Evolutionary conservation across 148 eudicot genomes (phyloP), one percentile per base, ranked within the genome.

Genomic region (Arbutus unedo): DNA sequence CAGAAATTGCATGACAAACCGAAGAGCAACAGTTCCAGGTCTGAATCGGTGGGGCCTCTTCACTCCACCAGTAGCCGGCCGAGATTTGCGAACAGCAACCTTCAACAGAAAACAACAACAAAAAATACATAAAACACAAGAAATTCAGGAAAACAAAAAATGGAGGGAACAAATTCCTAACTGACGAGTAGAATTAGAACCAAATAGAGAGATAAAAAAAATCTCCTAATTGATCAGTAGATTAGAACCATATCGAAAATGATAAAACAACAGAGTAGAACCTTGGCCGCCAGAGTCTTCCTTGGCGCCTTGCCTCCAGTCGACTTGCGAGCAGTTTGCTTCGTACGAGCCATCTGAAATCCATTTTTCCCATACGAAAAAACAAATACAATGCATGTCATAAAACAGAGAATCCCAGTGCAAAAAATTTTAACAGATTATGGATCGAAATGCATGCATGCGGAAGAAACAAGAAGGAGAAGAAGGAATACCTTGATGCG

Each of bases 301-400:
- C 85, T 68, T 2, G 85, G 85, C 31, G 85, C 85, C 72, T 83
- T 83, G 67, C 82, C 82, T 53, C 82, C 82, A 18, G 82, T 78
- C 4, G 85, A 83, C 62, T 82, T 82, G 14, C 84, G 81, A 49
- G 84, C 84, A 10, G 84, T 82, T 78, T 83, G 85, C 85, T 83
- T 83, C 23, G 85, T 83, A 72, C 85, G 85, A 55, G 85, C 85
- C 85, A 83, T 83, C 82, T 83, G 77, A 48, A 15, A 23, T 66
- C 71, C 13, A 43, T 16, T 71, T 48, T 6, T 47, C 6, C 21
- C 47, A 1, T 5, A 11, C 11, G 6, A 8, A 3, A 25, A 48
- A 16, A 18, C 75, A 80, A 21, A 64, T 4, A 1, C 21, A n/a
- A 66, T 7, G 14, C 14, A 14, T 3, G 64, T 77, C 59, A 76